Evolutionary conservation across 202 grass and related monocot genomes (phyloP), one percentile per base, ranked within the genome.

Genomic region (Sporobolus alterniflorus): DNA sequence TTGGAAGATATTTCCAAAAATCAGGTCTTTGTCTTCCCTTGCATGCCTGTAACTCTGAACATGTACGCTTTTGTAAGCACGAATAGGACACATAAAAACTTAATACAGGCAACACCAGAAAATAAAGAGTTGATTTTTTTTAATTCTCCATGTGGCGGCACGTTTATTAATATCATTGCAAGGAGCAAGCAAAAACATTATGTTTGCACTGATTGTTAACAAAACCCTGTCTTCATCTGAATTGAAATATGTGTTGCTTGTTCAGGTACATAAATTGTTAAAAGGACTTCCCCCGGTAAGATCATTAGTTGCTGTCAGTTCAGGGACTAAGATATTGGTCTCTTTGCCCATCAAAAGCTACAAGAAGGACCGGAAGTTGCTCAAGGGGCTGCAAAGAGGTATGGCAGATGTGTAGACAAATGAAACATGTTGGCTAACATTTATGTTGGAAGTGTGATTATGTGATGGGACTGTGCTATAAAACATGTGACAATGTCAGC

Each of bases 301-400:
- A 85, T 96, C 96, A 71, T 88, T 99, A 84, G 94, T 91, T 85
- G 89, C 93, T 77, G 87, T 99, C 3, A 80, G 93, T 90, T 96
- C 93, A 81, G 96, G 96, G 67, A 94, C 96, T 73, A 94, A 91
- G 40, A 99, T 96, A 64, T 93, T 99, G 82, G 62, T 96, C 22
- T 94, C 93, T 39, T 83, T 92, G 74, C 96, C 96, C 48, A 83
- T 99, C 69, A 94, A 94, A 90, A 96, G 93, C 74, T 99, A 96
- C 78, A 96, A 87, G 82, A 96, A 96, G 85, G 96, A 99, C 67
- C 87, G 89, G 20, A 99, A 99, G 46, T 92, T 99, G 85, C 86
- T 99, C 22, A 99, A 96, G 83, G 96, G 96, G 83, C 82, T 99
- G 78, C 96, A 99, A 83, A 99, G 96, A 88, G 96, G 96, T 99